Conservation (phyloP, 2,329 filamentous ascomycete species). For the Diaporthe caulivora region DNA sequence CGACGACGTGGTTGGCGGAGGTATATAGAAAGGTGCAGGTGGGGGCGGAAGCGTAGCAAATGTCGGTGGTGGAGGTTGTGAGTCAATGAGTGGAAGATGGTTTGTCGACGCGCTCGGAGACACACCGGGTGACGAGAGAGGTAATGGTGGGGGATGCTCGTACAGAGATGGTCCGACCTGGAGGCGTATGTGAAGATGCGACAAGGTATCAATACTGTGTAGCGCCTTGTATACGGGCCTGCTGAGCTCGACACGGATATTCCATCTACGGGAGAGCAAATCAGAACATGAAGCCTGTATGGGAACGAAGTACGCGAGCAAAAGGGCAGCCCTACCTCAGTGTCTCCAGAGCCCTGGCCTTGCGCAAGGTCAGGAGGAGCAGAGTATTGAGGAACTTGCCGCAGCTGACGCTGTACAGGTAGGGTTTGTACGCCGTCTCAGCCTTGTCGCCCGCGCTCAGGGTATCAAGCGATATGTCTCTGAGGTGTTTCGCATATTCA, state of each 20-base stretch:
- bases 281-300: conserved; percentile 28
- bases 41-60: conserved; percentile 39
- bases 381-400: conserved; percentile 75
- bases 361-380: conserved; percentile 67
- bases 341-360: conserved; percentile 65
- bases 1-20: conserved; percentile 42
- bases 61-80: conserved; percentile 40
- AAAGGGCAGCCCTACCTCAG: conserved; percentile 60
- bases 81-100: conserved; percentile 35
- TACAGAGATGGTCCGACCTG: conserved; percentile 70
- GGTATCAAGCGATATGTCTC: conserved; percentile 68
- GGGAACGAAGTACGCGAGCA: not conserved
- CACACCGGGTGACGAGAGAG: conserved; percentile 45
- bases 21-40: conserved; percentile 43
- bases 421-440: conserved; percentile 66
- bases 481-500: conserved; percentile 70
- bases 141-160: conserved; percentile 61
- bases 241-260: conserved; percentile 73
- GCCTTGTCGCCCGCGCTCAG: conserved; percentile 64
- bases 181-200: conserved; percentile 68
- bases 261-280: conserved; percentile 61
- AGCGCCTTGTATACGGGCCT: conserved; percentile 68
- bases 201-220: conserved; percentile 65
- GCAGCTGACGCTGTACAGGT: conserved; percentile 66
- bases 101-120: conserved; percentile 40